These are phyloP conservation scores for Dothideomycetes sp. DNA, from an alignment of 2,329 filamentous ascomycete species.

Conservation along the genomic window DNA sequence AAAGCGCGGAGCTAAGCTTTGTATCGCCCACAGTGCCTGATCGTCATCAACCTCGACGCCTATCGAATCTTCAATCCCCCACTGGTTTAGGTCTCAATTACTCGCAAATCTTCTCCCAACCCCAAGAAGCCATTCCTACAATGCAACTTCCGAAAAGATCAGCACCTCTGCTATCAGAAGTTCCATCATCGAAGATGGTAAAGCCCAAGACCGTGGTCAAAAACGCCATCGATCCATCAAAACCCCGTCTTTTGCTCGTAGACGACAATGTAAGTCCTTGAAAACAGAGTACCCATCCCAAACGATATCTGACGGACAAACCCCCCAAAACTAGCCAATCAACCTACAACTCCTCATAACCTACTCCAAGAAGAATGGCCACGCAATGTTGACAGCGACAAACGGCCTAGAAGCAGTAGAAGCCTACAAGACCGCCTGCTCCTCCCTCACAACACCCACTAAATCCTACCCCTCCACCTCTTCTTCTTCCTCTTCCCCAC, in stretches of 20 bases:
- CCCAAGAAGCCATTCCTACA: background rate
- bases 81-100: slow-evolving; percentile 7
- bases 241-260: slow-evolving; percentile 22
- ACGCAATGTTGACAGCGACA: slow-evolving; percentile 31
- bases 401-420: slow-evolving; percentile 39
- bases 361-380: slow-evolving; percentile 24
- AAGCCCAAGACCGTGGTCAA: slow-evolving; percentile 12
- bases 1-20: background rate
- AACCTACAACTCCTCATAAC: slow-evolving; percentile 25
- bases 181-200: background rate
- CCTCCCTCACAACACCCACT: no score
- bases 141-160: background rate
- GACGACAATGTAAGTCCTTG: slow-evolving; percentile 24
- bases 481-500: no score
- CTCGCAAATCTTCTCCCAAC: background rate
- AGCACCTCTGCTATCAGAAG: background rate
- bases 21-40: no score
- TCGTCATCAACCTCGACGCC: background rate
- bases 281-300: no score
- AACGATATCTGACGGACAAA: no score
- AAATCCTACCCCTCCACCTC: no score
- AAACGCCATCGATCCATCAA: slow-evolving; percentile 13
- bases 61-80: background rate
- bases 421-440: slow-evolving; percentile 22
- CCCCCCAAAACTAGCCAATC: slow-evolving; percentile 20